Conservation (phyloP, 768 basidiomycete species). For the Kwoniella sp. region DNA sequence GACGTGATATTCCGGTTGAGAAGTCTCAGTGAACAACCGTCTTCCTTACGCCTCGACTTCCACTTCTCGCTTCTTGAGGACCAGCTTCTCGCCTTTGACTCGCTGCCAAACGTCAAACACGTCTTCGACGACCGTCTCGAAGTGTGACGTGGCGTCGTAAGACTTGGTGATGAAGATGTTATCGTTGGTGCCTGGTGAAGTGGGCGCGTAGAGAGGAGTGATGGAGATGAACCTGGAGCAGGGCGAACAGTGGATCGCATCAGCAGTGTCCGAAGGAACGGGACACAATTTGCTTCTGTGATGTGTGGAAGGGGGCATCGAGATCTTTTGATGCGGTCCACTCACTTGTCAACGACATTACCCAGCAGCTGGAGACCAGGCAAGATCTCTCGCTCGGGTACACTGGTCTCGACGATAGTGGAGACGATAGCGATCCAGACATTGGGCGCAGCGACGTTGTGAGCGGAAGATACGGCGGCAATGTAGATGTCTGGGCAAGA, state of each 20-base stretch:
- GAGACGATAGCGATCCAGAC: constrained; percentile 96
- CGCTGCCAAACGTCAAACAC: constrained; percentile 96
- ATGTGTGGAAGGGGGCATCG: too few relatives aligned
- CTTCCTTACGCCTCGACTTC: constrained; percentile 47
- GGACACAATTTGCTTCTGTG: background rate
- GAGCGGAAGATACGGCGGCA: constrained; percentile 93
- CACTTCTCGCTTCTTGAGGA: constrained; percentile 54
- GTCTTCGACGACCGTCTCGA: constrained; percentile 97
- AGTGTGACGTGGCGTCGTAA: constrained; percentile 98
- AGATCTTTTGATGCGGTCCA: constrained; percentile 7
- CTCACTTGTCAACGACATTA: constrained; percentile 88
- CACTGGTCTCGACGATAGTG: constrained; percentile 93
- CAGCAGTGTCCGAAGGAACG: background rate
- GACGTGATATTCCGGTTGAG: background rate
- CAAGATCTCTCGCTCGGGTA: constrained; percentile 87
- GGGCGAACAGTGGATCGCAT: background rate
- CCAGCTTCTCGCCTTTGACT: constrained; percentile 60
- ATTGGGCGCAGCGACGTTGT: constrained; percentile 96
- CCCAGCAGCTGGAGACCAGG: constrained; percentile 91
- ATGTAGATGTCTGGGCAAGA: constrained; percentile 85
- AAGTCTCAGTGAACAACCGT: background rate
- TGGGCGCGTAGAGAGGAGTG: constrained; percentile 84
- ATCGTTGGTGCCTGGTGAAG: constrained; percentile 75
- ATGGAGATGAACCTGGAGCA: constrained; percentile 82
- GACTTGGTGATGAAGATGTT: constrained; percentile 96